Evolutionary conservation across 2,329 filamentous ascomycete genomes (phyloP), one percentile per base, ranked within the genome.

Genomic region (Alternaria gansuensis): DNA sequence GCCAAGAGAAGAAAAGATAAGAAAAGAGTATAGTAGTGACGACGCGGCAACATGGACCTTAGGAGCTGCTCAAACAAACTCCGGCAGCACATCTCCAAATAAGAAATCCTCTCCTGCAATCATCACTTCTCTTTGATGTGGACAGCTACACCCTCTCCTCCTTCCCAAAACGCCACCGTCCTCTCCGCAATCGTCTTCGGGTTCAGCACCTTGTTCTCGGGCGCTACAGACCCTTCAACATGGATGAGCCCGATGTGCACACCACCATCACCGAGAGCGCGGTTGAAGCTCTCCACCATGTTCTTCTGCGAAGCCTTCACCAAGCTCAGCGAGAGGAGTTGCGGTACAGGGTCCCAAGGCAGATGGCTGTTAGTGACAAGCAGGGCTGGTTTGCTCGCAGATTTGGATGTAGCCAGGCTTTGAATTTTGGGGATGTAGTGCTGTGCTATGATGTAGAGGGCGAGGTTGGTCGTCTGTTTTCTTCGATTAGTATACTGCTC

Each of bases 301-400:
- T 82, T 84, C 17, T 80, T 72, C 74, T 86, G 83, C 0, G 83
- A 78, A 1, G 83, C 81, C 65, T 86, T 86, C 43, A 77, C 78
- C 52, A 84, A 73, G 2, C 81, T 83, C 5, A 85, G 72, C 0
- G 81, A 81, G 21, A 86, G 82, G 0, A 84, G 71, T 24, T 79
- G 70, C 3, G 82, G 80, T 2, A 80, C 66, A 0, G 84, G 84
- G 26, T 82, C 73, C 58, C 78, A 78, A 21, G 81, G 83, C 11
- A 85, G 76, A 43, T 78, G 69, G 24, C 80, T 82, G 70, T 77
- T 82, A 0, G 82, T 84, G 9, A 85, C 82, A 26, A 85, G 73
- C 8, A 85, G 69, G 0, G 79, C 79, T 0, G 83, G 82, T 51
- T 78, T 78, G n/a, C 73, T 62, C 5, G 66, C 53, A 2, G 68